phyloP scores from a whole-genome alignment of 2,329 filamentous ascomycete genomes.

The Coniochaeta sp. region DNA sequence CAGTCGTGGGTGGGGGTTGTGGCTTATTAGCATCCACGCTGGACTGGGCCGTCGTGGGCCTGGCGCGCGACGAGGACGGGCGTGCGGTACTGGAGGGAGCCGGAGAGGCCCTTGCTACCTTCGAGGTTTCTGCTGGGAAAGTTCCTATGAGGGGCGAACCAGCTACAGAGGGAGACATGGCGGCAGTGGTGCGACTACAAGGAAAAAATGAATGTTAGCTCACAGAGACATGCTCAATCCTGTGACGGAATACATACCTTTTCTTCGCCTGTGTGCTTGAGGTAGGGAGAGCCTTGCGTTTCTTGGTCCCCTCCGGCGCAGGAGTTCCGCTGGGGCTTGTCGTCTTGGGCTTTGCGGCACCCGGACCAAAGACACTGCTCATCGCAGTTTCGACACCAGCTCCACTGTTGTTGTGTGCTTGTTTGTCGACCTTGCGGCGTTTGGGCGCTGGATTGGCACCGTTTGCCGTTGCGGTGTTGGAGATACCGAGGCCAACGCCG shows the following conservation, averaged over 20 bases:
- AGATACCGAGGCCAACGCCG: constrained; percentile 57
- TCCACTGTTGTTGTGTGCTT: constrained; percentile 33
- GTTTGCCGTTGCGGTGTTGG: constrained; percentile 33
- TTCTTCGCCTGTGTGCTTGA: constrained; percentile 71
- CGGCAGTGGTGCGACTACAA: constrained; percentile 25
- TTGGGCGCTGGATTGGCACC: constrained; percentile 53
- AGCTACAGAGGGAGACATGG: constrained; percentile 62
- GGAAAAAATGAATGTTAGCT: constrained; percentile 8
- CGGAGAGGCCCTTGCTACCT: constrained; percentile 48
- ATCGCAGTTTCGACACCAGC: constrained; percentile 61
- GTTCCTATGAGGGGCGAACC: constrained; percentile 68
- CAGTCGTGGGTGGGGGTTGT: constrained; percentile 47
- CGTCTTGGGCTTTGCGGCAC: constrained; percentile 47
- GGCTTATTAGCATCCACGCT: constrained; percentile 45
- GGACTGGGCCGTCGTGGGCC: constrained; percentile 68
- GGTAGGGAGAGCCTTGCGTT: constrained; percentile 56
- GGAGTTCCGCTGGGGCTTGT: constrained; percentile 65
- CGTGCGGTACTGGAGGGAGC: constrained; percentile 49
- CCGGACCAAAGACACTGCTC: constrained; percentile 47
- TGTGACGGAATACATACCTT: constrained; percentile 49
- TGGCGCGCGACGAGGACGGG: constrained; percentile 62
- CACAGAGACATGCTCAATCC: background rate
- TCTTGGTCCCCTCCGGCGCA: constrained; percentile 63
- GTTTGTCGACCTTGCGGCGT: constrained; percentile 72
- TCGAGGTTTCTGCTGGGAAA: constrained; percentile 53